phyloP scores from a whole-genome alignment of 345 rosid genomes.

The Kandelia obovata region DNA sequence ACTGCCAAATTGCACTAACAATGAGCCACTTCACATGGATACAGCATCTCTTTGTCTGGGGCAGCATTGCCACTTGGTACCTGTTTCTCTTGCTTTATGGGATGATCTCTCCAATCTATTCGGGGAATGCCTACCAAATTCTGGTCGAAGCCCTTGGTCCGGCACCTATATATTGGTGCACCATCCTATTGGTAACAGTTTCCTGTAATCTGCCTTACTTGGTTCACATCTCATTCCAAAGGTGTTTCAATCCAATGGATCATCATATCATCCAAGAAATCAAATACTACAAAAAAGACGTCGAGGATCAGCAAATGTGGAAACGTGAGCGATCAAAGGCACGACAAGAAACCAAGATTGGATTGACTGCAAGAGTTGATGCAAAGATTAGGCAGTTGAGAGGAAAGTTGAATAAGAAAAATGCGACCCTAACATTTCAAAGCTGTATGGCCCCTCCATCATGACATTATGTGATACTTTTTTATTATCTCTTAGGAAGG shows the following conservation, averaged over 20 bases:
- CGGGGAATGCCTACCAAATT: slow-evolving; percentile 63
- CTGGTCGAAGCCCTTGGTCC: slow-evolving; percentile 81
- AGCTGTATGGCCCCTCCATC: slow-evolving; percentile 35
- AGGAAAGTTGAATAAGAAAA: slow-evolving; percentile 67
- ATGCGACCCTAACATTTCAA: slow-evolving; percentile 36
- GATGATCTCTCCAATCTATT: slow-evolving; percentile 47
- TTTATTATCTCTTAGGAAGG: neutral
- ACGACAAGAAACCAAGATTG: slow-evolving; percentile 85
- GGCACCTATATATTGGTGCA: slow-evolving; percentile 68
- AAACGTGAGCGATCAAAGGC: slow-evolving; percentile 86
- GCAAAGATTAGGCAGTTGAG: slow-evolving; percentile 77
- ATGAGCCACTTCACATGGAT: slow-evolving; percentile 97
- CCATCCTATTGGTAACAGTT: slow-evolving; percentile 64
- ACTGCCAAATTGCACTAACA: slow-evolving; percentile 84
- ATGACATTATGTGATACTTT: slow-evolving; percentile 20
- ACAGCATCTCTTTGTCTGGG: slow-evolving; percentile 87
- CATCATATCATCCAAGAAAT: slow-evolving; percentile 97
- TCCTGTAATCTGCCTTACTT: slow-evolving; percentile 64
- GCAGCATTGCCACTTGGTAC: slow-evolving; percentile 81
- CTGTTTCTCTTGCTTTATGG: slow-evolving; percentile 68
- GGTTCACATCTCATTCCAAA: slow-evolving; percentile 62
- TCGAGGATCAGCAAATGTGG: slow-evolving; percentile 79
- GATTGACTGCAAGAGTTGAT: slow-evolving; percentile 89
- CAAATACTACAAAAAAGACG: slow-evolving; percentile 72
- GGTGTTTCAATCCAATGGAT: slow-evolving; percentile 77